Base-by-base conservation (phyloP, 106 monocot genomes). In the Dendrobium nobile region DNA sequence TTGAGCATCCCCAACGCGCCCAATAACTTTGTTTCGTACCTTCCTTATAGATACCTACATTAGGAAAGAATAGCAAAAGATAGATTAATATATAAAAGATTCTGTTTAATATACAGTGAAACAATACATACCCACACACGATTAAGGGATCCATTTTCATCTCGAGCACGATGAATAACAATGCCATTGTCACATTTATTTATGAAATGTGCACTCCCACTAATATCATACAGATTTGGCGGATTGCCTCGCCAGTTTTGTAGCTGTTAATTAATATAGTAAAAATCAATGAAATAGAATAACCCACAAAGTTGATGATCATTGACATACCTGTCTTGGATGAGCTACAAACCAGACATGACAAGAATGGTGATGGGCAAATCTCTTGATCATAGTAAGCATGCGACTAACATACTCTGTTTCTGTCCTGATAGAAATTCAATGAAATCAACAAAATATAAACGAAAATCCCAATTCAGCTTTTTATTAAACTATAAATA, bases 281-380 rank as follows among this genome's bases (percentile, higher is more conserved):
- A 41, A 7, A 76, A 26, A 24, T 76, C 26, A 22, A 48, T 47
- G 13, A 48, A 76, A 22, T 41, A 47, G 48, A 48, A 76, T 10
- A 76, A 24, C 8, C 2, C 5, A 76, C 41, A 76, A 22, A 76
- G 7, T 16, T 70, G 27, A 76, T 26, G 48, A 28, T n/a, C 2
- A 47, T 54, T 67, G 10, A 2, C 18, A 40, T 91, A 94, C 97
- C 94, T 94, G 94, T 92, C 75, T 94, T 54, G 97, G 97, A 84
- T 98, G 94, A 16, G 97, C 97, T 68, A 98, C 94, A 84, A 98
- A 98, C 97, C 97, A 98, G 16, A 98, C 97, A 85, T 98, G 97
- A 44, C 97, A 98, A 24, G 91, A 88, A 87, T 98, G 92, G 77
- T 92, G 94, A 26, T 88, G 88, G 41, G 95, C 92, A 86, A 98